A percentile compares a stretch with the other conserved stretches of the same genome.
Evolutionary conservation across 257 asterid genomes (phyloP).

Genomic region (Eucommia ulmoides): DNA sequence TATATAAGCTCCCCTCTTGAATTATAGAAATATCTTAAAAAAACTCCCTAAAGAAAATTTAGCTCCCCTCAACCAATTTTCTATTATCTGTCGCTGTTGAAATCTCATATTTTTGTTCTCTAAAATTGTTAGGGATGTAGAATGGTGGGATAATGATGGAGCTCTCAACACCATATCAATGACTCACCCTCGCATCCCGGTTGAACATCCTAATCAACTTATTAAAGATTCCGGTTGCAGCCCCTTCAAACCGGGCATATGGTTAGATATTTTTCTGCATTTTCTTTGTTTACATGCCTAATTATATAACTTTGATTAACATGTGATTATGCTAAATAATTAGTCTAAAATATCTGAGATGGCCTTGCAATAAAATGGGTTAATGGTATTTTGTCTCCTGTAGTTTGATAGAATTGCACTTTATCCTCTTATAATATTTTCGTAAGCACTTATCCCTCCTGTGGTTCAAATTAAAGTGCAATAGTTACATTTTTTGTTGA

Average conservation of each 20-base stretch:
- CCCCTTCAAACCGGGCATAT: constrained; percentile 82
- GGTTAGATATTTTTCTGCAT: constrained; percentile 30
- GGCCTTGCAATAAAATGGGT: background rate
- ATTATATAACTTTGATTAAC: too few species aligned
- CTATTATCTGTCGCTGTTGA: background rate
- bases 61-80: background rate
- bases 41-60: too few species aligned
- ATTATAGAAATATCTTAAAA: background rate
- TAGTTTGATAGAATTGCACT: background rate
- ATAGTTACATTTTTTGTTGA: too few species aligned
- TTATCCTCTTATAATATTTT: too few species aligned
- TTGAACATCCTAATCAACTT: constrained; percentile 60
- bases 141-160: constrained; percentile 99
- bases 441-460: too few species aligned
- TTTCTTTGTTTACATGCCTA: background rate
- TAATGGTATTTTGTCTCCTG: background rate
- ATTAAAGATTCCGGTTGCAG: constrained; percentile 82
- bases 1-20: too few species aligned
- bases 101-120: too few species aligned
- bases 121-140: constrained; percentile 52
- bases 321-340: background rate
- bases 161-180: constrained; percentile 94
- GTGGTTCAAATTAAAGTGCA: too few species aligned
- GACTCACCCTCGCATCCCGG: constrained; percentile 95
- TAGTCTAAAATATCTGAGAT: background rate